A percentile compares a stretch with the other conserved stretches of the same genome.
Conservation (phyloP, 106 monocot genomes). For the Platanthera zijinensis region DNA sequence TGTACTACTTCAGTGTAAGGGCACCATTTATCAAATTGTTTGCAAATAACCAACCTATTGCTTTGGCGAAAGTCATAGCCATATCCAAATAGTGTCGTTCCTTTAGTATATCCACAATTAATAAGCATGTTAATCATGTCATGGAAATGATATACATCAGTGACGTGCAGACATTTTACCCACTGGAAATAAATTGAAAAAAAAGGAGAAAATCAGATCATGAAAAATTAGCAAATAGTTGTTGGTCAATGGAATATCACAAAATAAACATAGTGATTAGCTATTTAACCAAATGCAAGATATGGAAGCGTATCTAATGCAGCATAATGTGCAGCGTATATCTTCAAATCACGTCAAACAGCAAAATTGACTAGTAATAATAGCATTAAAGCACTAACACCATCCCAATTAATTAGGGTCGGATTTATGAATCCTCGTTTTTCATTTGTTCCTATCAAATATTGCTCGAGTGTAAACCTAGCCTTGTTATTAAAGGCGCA, state of each 20-base stretch:
- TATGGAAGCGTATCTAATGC: background rate
- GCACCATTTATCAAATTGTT: background rate
- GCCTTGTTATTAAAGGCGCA: too few species aligned
- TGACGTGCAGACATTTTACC: conserved; percentile 38
- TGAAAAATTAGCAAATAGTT: background rate
- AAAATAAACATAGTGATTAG: background rate
- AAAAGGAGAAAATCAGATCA: background rate
- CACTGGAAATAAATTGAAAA: conserved; percentile 26
- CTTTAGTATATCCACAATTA: conserved; percentile 80
- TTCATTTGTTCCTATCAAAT: background rate
- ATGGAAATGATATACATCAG: conserved; percentile 82
- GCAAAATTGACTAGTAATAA: background rate
- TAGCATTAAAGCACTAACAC: background rate
- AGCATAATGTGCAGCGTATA: background rate
- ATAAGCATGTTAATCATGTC: conserved; percentile 86
- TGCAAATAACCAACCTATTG: conserved; percentile 42
- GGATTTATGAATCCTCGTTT: background rate
- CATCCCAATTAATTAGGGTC: background rate
- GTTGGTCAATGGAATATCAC: background rate
- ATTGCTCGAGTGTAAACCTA: too few species aligned
- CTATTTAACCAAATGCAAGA: background rate
- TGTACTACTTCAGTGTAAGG: background rate
- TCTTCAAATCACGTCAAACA: background rate
- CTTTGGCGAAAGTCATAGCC: conserved; percentile 97
- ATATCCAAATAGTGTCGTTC: conserved; percentile 90